A percentile compares a stretch with the other conserved stretches of the same genome.
phyloP scores from a whole-genome alignment of 306 rosid species.

The Castanea crenata region DNA sequence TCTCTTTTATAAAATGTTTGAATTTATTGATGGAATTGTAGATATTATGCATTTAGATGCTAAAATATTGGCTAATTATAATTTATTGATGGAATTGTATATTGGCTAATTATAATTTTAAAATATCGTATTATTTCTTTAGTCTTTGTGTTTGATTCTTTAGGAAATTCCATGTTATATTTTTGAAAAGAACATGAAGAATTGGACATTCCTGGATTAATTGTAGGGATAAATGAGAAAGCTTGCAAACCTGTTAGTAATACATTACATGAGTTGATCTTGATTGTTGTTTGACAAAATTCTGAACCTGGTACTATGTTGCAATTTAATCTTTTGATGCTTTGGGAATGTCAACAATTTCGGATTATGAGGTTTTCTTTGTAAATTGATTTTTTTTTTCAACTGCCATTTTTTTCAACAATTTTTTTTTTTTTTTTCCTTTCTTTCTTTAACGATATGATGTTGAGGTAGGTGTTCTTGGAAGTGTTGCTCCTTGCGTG shows the following conservation, averaged over 20 bases:
- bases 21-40: too few species aligned
- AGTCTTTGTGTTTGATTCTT: neutral
- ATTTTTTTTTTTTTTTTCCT: neutral
- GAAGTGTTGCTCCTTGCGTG: conserved; percentile 93
- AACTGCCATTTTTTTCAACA: neutral
- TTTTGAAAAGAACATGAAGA: neutral
- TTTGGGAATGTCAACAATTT: neutral
- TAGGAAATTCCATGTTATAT: neutral
- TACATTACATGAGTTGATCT: neutral
- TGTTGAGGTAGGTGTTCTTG: conserved; percentile 72
- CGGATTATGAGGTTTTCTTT: neutral
- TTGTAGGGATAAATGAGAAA: neutral
- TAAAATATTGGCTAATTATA: too few species aligned
- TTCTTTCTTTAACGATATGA: conserved; percentile 14
- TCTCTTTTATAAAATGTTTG: too few species aligned
- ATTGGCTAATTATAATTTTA: too few species aligned
- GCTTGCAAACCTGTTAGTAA: neutral
- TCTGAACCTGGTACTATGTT: neutral
- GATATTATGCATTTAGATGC: too few species aligned
- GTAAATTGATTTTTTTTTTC: neutral
- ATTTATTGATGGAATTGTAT: too few species aligned
- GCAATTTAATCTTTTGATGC: neutral
- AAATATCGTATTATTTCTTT: neutral
- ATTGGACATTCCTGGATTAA: neutral
- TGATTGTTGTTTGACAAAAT: neutral